Evolutionary conservation across 306 rosid genomes (phyloP).

Genomic region (Morella rubra): DNA sequence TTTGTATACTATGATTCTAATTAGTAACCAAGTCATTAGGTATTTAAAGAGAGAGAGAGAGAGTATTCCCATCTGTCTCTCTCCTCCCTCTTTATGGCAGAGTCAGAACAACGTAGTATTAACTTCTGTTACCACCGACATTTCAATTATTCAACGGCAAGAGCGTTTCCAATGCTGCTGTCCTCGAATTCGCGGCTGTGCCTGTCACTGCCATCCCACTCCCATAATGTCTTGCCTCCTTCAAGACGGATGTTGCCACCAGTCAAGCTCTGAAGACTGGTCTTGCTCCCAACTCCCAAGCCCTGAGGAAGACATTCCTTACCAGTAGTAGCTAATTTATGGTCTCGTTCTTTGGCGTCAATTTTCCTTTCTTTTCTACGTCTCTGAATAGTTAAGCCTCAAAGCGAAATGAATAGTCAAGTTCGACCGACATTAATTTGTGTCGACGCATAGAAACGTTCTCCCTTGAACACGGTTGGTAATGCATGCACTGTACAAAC

Average conservation of each 20-base stretch:
- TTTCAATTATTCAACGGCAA: slow-evolving; percentile 53
- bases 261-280: slow-evolving; percentile 42
- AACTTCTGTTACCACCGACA: neutral
- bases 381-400: no score
- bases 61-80: no score
- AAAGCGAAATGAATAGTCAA: no score
- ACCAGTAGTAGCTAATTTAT: neutral
- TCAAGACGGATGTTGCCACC: slow-evolving; percentile 45
- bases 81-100: no score
- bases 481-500: no score
- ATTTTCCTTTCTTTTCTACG: neutral
- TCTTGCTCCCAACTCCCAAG: slow-evolving; percentile 36
- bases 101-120: no score
- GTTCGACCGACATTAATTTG: no score
- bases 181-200: slow-evolving; percentile 40
- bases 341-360: neutral
- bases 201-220: slow-evolving; percentile 43
- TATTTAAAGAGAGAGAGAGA: no score
- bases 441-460: no score
- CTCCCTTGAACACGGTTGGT: no score
- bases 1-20: no score
- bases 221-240: slow-evolving; percentile 50
- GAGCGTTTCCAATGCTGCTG: slow-evolving; percentile 55
- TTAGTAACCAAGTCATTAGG: no score
- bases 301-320: neutral